Percentiles rank a stretch among this genome's conserved stretches.
Evolutionary conservation across 2,329 filamentous ascomycete genomes (phyloP).

Genomic region (Monilinia fructicola): DNA sequence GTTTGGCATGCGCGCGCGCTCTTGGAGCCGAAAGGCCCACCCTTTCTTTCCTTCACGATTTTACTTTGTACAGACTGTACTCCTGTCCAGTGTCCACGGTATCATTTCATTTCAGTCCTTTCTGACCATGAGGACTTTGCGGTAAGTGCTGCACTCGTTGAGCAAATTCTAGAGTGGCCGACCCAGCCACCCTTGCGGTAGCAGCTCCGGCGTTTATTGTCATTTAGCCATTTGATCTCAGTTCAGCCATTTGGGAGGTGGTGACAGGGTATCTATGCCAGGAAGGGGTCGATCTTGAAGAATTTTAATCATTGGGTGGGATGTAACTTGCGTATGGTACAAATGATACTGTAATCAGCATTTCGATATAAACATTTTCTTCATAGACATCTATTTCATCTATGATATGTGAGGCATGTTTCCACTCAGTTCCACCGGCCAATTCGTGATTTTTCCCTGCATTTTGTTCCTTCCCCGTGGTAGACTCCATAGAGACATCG

Average conservation of each 20-base stretch:
- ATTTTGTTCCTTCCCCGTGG: not conserved
- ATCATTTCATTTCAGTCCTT: no score
- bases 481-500: constrained; percentile 1
- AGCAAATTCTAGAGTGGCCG: constrained; percentile 4
- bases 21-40: no score
- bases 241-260: not conserved
- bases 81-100: no score
- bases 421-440: not conserved
- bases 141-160: no score
- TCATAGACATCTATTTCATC: constrained; percentile 12
- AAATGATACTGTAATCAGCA: not conserved
- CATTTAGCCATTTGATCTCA: not conserved
- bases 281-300: not conserved
- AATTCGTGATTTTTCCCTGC: not conserved
- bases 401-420: not conserved
- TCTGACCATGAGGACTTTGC: no score
- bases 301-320: not conserved
- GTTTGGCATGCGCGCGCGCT: no score
- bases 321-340: not conserved
- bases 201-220: not conserved
- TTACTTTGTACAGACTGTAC: no score
- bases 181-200: not conserved
- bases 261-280: not conserved
- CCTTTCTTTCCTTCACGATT: no score
- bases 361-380: not conserved